These are phyloP conservation scores for Fusarium agapanthi DNA, from an alignment of 2,329 filamentous ascomycete genomes.

Conservation along the genomic window DNA sequence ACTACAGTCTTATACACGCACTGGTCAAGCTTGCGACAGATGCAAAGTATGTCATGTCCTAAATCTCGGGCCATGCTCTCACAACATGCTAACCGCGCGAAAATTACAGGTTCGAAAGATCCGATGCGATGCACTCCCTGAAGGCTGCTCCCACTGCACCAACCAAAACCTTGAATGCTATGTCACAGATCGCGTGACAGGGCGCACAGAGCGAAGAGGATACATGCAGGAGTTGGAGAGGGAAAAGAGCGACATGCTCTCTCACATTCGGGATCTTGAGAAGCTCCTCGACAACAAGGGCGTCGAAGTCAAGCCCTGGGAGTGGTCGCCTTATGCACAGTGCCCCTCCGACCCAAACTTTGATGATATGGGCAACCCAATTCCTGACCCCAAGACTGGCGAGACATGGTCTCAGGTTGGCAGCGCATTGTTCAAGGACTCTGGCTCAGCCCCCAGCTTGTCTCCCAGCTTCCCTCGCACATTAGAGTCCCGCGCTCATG, in stretches of 20 bases:
- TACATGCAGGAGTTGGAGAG: constrained; percentile 81
- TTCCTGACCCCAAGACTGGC: constrained; percentile 32
- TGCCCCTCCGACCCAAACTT: constrained; percentile 38
- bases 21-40: constrained; percentile 87
- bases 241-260: constrained; percentile 73
- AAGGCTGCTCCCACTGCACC: constrained; percentile 83
- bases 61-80: not conserved
- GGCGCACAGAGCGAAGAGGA: constrained; percentile 79
- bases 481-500: constrained; percentile 57
- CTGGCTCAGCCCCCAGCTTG: constrained; percentile 29
- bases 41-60: constrained; percentile 73
- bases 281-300: constrained; percentile 69
- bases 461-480: constrained; percentile 45
- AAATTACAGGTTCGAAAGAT: constrained; percentile 78
- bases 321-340: constrained; percentile 45
- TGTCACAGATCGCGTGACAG: constrained; percentile 87
- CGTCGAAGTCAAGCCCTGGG: constrained; percentile 66
- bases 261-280: constrained; percentile 74
- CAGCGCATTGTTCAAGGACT: constrained; percentile 49
- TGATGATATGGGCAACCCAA: constrained; percentile 40
- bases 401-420: constrained; percentile 47
- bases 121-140: constrained; percentile 81
- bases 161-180: constrained; percentile 80
- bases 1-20: constrained; percentile 66
- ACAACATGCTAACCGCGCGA: constrained; percentile 14